Evolutionary conservation across 2,329 filamentous ascomycete species (phyloP), one percentile per base, ranked within the genome.

Genomic region (Fusarium bulbicola): DNA sequence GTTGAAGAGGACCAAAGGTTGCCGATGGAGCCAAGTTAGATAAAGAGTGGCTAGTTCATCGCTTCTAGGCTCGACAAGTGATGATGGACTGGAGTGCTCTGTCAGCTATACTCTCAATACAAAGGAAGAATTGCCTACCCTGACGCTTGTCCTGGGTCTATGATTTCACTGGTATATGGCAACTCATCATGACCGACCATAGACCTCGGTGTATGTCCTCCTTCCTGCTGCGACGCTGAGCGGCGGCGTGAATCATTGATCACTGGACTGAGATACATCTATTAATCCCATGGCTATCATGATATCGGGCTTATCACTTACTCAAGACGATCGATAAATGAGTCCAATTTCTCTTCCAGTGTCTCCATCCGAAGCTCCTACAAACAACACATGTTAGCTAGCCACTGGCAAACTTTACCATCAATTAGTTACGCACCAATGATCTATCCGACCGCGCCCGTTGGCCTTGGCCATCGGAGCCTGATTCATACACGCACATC

Each of bases 261-360:
- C 3, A 50, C 42, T 0, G 56, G 56, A 8, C 54, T 58, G 0
- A 0, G 7, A 9, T 15, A 3, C 3, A 16, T 12, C 4, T 21
- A 9, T 52, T 8, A 34, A 3, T 13, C 3, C 3, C 3, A 9
- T 36, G 1, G 3, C 3, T 4, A 1, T 1, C 9, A 21, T 26
- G 5, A 26, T 12, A 7, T 16, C 1, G 1, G 7, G 7, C 8
- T 20, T 10, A 7, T 53, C 3, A 37, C 56, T 14, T 37, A 59
- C 56, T 50, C 32, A 0, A 59, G 24, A 1, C 56, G 42, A 0
- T 59, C 42, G 4, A 59, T 59, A 6, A 59, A 49, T 6, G 37
- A 1, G 6, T 59, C 42, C 24, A 59, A 13, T n/a, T 59, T 59
- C 56, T 59, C 56, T 20, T 59, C 56, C 0, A 59, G 32, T 0